Evolutionary conservation across 352 stramenopile species (phyloP).

Genomic region (Lagenidium giganteum): DNA sequence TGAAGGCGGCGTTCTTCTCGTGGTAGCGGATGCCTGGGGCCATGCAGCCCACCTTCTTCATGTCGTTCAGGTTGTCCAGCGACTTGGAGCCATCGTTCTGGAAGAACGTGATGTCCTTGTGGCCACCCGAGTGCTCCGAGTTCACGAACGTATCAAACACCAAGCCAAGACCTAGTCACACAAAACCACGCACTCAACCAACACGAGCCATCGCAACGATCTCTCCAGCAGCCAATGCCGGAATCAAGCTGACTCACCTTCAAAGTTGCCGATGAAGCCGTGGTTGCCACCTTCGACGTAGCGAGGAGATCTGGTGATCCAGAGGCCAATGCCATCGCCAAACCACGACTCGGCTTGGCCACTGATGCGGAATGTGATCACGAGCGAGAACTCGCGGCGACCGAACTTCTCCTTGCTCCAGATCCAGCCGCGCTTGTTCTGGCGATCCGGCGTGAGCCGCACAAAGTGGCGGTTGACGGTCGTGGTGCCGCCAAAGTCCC

Average conservation of each 20-base stretch:
- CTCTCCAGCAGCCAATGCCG: background rate
- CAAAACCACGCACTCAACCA: background rate
- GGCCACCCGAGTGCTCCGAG: constrained; percentile 62
- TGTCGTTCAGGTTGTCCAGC: constrained; percentile 72
- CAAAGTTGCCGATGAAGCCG: constrained; percentile 72
- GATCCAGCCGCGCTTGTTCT: constrained; percentile 70
- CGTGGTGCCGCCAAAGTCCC: constrained; percentile 50
- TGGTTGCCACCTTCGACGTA: constrained; percentile 72
- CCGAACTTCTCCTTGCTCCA: constrained; percentile 68
- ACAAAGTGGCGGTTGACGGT: constrained; percentile 79
- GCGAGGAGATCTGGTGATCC: constrained; percentile 52
- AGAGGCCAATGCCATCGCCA: constrained; percentile 76
- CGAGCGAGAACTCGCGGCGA: constrained; percentile 58
- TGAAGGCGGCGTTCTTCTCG: constrained; percentile 76
- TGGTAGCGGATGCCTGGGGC: constrained; percentile 75
- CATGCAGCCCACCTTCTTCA: constrained; percentile 69
- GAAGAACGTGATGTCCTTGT: constrained; percentile 83
- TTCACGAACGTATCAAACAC: constrained; percentile 87
- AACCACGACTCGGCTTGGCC: constrained; percentile 72
- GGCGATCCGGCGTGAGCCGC: constrained; percentile 72
- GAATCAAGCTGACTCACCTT: constrained; percentile 17
- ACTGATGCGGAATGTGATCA: constrained; percentile 83
- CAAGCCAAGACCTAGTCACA: constrained; percentile 45
- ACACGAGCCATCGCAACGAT: no score
- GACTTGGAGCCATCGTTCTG: constrained; percentile 74